Evolutionary conservation across 495 filamentous ascomycete species (phyloP).

Genomic region (Penicillium macrosclerotiorum): DNA sequence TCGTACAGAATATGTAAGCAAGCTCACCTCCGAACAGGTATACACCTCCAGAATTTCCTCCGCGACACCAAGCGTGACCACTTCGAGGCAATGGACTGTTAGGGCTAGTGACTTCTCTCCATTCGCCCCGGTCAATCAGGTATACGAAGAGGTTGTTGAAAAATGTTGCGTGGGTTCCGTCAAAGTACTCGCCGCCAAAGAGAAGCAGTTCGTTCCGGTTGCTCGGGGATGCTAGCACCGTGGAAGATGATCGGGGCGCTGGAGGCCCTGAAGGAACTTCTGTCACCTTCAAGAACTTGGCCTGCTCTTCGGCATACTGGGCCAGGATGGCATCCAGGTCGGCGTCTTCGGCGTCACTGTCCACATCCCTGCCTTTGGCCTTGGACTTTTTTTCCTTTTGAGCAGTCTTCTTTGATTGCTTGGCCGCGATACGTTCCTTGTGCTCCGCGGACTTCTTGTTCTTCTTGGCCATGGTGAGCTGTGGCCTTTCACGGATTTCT

Average conservation of each 20-base stretch:
- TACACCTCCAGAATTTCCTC: constrained; percentile 77
- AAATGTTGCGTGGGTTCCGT: constrained; percentile 61
- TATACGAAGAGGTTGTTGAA: constrained; percentile 83
- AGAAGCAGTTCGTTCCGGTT: constrained; percentile 87
- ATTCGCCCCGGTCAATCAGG: constrained; percentile 79
- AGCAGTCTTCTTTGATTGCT: constrained; percentile 60
- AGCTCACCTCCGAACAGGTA: constrained; percentile 82
- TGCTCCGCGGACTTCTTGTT: constrained; percentile 55
- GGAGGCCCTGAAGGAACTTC: constrained; percentile 76
- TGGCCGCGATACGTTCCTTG: constrained; percentile 53
- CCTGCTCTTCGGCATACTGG: constrained; percentile 80
- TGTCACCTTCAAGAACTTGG: constrained; percentile 89
- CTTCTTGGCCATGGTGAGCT: constrained; percentile 48
- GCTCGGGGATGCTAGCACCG: constrained; percentile 76
- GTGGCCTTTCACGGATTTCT: not conserved
- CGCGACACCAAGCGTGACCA: constrained; percentile 90
- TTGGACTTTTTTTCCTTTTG: constrained; percentile 76
- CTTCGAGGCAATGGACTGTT: constrained; percentile 89
- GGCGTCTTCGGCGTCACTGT: constrained; percentile 86
- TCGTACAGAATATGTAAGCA: not conserved
- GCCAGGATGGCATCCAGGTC: constrained; percentile 96
- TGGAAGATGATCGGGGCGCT: constrained; percentile 71
- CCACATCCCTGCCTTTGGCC: constrained; percentile 55
- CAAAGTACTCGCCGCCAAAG: constrained; percentile 79
- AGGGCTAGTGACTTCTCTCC: constrained; percentile 82